phyloP scores from a whole-genome alignment of 352 stramenopile species.

The Phytophthora uliginosa region DNA sequence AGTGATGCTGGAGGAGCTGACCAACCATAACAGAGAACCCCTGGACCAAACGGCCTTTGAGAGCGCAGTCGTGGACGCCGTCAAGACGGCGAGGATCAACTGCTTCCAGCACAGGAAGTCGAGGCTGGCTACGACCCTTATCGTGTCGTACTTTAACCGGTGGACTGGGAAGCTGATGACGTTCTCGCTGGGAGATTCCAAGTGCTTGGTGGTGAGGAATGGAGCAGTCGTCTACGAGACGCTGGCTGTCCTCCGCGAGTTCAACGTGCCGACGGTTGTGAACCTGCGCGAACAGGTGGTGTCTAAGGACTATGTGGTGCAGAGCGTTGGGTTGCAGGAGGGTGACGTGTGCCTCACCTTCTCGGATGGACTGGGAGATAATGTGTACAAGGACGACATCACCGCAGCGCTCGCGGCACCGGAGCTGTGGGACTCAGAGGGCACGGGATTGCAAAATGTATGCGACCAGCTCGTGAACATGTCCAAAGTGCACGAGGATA shows the following conservation, averaged over 20 bases:
- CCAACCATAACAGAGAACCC: constrained; percentile 53
- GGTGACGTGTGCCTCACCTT: constrained; percentile 79
- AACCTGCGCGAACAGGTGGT: constrained; percentile 64
- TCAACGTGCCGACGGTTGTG: constrained; percentile 85
- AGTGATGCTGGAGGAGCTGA: constrained; percentile 63
- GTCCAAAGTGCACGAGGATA: constrained; percentile 46
- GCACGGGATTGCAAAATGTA: constrained; percentile 48
- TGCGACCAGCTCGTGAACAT: constrained; percentile 66
- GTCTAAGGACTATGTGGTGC: constrained; percentile 71
- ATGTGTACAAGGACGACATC: constrained; percentile 86
- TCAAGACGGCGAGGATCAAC: constrained; percentile 66
- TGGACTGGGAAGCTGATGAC: constrained; percentile 69
- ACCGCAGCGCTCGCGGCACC: constrained; percentile 25
- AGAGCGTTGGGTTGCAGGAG: constrained; percentile 66
- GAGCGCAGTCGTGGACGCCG: constrained; percentile 56
- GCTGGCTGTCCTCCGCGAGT: constrained; percentile 73
- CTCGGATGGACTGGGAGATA: constrained; percentile 82
- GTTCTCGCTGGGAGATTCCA: constrained; percentile 86
- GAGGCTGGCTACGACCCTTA: constrained; percentile 73
- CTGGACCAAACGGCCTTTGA: constrained; percentile 59
- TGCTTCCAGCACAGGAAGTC: constrained; percentile 70
- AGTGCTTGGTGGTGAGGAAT: constrained; percentile 68
- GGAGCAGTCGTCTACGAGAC: constrained; percentile 74
- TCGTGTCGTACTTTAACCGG: constrained; percentile 79
- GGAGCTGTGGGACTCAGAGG: constrained; percentile 34